These are phyloP conservation scores for Chalaropsis thielavioides DNA, from an alignment of 2,329 filamentous ascomycete genomes.

Conservation along the genomic window DNA sequence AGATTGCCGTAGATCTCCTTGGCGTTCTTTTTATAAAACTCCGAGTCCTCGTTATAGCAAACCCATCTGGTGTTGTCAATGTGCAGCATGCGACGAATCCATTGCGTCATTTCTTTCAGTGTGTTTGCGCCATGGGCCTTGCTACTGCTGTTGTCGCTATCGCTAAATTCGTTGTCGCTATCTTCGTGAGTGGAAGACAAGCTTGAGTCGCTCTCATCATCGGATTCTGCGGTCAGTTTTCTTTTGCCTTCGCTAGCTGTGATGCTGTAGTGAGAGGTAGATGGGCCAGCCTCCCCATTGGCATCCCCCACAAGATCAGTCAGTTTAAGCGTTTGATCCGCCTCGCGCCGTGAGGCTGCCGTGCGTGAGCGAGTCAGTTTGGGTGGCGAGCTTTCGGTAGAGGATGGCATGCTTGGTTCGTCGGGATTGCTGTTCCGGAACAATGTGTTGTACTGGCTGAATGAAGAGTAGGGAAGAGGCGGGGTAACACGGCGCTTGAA, in stretches of 20 bases:
- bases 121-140: neutral
- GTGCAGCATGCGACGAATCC: neutral
- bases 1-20: neutral
- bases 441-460: constrained; percentile 7
- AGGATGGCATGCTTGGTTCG: neutral
- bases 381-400: neutral
- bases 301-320: neutral
- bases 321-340: neutral
- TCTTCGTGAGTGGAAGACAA: neutral
- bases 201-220: neutral
- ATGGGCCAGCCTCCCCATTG: neutral
- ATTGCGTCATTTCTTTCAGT: neutral
- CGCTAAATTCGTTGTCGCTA: neutral
- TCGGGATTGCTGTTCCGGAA: neutral
- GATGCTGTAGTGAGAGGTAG: neutral
- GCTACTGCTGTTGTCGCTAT: neutral
- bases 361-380: neutral
- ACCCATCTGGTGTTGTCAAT: neutral
- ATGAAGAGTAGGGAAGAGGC: constrained; percentile 24
- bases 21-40: neutral
- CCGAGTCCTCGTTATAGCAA: neutral
- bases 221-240: neutral
- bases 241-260: neutral
- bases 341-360: neutral
- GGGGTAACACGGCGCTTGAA: constrained; percentile 40